Conservation (phyloP, 768 basidiomycete species). For the Agaricus subrufescens region DNA sequence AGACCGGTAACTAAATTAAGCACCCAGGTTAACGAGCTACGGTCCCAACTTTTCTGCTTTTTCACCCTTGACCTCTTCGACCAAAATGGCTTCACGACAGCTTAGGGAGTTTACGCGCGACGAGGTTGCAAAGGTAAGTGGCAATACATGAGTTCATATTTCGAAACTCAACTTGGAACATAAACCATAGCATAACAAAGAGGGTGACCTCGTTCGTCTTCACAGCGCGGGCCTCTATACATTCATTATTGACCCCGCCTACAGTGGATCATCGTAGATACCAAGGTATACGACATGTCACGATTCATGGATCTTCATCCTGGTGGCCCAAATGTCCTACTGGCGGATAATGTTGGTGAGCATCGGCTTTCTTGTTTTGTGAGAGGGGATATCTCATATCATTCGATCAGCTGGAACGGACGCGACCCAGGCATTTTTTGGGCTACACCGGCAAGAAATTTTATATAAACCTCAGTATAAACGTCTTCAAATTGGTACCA, state of each 20-base stretch:
- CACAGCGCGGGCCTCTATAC: background rate
- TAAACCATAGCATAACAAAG: conserved; percentile 70
- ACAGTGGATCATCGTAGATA: conserved; percentile 80
- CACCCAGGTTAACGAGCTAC: background rate
- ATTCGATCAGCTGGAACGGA: conserved; percentile 57
- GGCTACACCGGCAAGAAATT: conserved; percentile 28
- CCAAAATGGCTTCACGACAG: background rate
- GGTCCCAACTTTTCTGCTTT: no score
- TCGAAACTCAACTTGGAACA: background rate
- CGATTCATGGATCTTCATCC: conserved; percentile 84
- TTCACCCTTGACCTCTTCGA: background rate
- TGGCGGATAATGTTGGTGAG: conserved; percentile 62
- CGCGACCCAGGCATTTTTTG: conserved; percentile 31
- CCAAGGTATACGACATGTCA: conserved; percentile 78
- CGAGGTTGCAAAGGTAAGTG: conserved; percentile 63
- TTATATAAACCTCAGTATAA: conserved; percentile 26
- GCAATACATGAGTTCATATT: background rate
- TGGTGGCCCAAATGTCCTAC: conserved; percentile 72
- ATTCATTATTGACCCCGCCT: background rate
- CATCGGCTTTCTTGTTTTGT: background rate
- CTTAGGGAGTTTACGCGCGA: conserved; percentile 43
- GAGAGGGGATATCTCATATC: background rate
- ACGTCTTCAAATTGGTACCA: conserved; percentile 26
- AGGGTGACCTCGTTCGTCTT: conserved; percentile 67
- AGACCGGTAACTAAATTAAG: background rate